Conservation (phyloP, 2,329 filamentous ascomycete genomes). For the Aspergillus awamori region DNA sequence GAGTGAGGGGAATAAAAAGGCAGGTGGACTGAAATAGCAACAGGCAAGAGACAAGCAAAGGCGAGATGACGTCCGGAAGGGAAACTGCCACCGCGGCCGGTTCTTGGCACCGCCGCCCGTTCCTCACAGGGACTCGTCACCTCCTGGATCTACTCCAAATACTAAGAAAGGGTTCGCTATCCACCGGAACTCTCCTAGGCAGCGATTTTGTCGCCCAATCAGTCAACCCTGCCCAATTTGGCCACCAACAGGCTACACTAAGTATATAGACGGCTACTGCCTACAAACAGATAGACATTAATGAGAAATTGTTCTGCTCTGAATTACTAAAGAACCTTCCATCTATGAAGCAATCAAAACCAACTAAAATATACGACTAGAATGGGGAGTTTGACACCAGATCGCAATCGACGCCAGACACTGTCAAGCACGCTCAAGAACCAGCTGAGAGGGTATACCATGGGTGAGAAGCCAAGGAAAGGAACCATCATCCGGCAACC, state of each 20-base stretch:
- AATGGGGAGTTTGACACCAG: background rate
- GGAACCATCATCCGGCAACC: background rate
- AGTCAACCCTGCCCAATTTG: background rate
- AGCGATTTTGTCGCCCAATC: constrained; percentile 4
- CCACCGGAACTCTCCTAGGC: background rate
- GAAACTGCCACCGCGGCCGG: constrained; percentile 22
- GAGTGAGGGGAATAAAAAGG: constrained; percentile 7
- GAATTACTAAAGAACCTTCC: background rate
- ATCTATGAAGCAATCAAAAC: background rate
- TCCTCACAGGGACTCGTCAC: constrained; percentile 3
- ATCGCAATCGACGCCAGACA: background rate
- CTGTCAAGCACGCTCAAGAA: constrained; percentile 8
- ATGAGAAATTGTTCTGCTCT: no score
- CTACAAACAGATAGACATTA: background rate
- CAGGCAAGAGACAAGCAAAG: background rate
- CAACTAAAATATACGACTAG: background rate
- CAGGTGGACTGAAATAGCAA: background rate
- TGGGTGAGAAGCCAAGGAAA: background rate
- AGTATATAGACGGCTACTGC: background rate
- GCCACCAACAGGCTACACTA: background rate
- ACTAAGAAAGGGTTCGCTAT: background rate
- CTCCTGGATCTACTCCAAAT: constrained; percentile 8
- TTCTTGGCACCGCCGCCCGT: constrained; percentile 33
- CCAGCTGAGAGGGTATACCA: constrained; percentile 5
- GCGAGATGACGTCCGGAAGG: constrained; percentile 37